Evolutionary conservation across 352 stramenopile species (phyloP), one percentile per base, ranked within the genome.

Genomic region (Globisporangium mamillatum): DNA sequence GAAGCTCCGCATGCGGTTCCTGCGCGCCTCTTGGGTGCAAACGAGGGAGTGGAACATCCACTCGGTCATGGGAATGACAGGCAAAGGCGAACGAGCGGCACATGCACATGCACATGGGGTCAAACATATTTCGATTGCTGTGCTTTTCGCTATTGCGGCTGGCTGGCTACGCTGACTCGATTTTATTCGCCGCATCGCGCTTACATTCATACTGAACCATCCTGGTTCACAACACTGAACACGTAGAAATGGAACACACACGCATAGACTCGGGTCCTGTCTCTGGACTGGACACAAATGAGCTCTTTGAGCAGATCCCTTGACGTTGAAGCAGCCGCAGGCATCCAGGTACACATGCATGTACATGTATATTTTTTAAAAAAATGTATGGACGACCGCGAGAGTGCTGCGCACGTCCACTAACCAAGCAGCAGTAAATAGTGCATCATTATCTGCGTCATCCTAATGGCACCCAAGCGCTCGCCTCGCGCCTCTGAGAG

Each of bases 161-260:
- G 2, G 41, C 4, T 7, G 12, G 50, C 22, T 6, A 27, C 27
- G 8, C 55, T 60, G 55, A 60, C 55, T 63, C 58, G 58, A 63
- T 63, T n/a, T 52, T 22, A 52, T 52, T 52, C 27, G 27, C 27
- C 20, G 16, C 6, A 48, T 48, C 41, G 4, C 38, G 0, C 14
- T 20, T 46, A 1, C 10, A 4, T 46, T 46, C 36, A 46, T 0
- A 14, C 38, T 46, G 38, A 46, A 6, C 12, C 38, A 46, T 20
- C 36, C 5, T 50, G 41, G 36, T 41, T 41, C 36, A 16, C 16
- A 2, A 34, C 14, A 20, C 32, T 32, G 32, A 62, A 32, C 32
- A 29, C 29, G 32, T 38, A 50, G 36, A 54, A 64, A 64, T 64
- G 34, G 58, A 64, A 64, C 58, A 54, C 22, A 24, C 59, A 64